These are phyloP conservation scores for Cyberlindnera lachancei DNA, from an alignment of 805 yeast genomes.

Conservation along the genomic window DNA sequence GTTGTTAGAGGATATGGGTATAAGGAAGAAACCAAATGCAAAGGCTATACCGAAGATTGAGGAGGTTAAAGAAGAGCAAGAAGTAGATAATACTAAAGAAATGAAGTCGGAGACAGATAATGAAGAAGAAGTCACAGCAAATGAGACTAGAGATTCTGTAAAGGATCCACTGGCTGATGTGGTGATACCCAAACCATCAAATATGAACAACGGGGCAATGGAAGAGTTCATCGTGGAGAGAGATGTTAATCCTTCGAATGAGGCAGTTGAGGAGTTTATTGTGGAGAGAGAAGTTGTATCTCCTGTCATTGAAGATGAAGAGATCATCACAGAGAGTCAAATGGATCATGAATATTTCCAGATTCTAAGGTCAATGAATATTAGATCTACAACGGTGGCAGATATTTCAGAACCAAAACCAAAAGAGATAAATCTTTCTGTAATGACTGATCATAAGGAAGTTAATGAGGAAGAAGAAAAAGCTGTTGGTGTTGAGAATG, in stretches of 20 bases:
- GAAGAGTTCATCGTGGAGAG: constrained; percentile 1
- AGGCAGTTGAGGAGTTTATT: background rate
- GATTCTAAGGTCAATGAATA: constrained; percentile 12
- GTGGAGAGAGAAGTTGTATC: constrained; percentile 1
- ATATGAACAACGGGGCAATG: background rate
- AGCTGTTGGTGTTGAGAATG: too few species aligned
- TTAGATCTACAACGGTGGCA: constrained; percentile 4
- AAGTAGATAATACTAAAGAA: background rate
- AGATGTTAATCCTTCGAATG: background rate
- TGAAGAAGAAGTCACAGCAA: too few species aligned
- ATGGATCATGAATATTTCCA: constrained; percentile 6
- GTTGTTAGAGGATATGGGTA: constrained; percentile 20
- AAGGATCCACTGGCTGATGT: too few species aligned
- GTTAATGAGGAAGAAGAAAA: background rate
- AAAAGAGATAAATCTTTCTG: background rate
- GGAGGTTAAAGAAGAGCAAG: background rate
- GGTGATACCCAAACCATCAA: too few species aligned
- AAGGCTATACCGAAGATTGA: constrained; percentile 1
- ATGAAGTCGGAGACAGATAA: too few species aligned
- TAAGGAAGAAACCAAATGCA: constrained; percentile 4
- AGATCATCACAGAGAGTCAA: too few species aligned
- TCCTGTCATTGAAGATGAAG: background rate
- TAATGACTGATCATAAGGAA: background rate
- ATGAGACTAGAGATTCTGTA: too few species aligned
- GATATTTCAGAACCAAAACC: background rate